These are phyloP conservation scores for Diaporthe sp. DNA, from an alignment of 2,329 filamentous ascomycete species.

Conservation along the genomic window DNA sequence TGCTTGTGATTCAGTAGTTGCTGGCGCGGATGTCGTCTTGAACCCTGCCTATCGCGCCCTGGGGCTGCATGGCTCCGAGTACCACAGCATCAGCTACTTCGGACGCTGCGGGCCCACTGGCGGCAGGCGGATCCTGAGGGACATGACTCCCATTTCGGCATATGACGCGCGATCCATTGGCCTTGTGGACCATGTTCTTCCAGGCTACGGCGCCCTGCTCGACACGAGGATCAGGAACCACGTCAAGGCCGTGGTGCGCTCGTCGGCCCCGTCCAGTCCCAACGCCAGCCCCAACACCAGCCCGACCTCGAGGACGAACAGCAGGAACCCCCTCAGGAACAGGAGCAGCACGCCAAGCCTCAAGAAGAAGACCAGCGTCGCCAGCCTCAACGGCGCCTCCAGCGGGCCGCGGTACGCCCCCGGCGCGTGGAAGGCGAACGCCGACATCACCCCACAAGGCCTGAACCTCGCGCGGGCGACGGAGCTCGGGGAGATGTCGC, in stretches of 20 bases:
- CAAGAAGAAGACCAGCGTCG: slow-evolving; percentile 14
- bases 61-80: slow-evolving; percentile 56
- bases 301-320: background rate
- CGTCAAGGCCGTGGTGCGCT: slow-evolving; percentile 50
- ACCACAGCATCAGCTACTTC: slow-evolving; percentile 56
- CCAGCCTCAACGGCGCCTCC: slow-evolving; percentile 4
- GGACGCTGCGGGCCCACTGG: slow-evolving; percentile 53
- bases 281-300: slow-evolving; percentile 1
- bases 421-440: slow-evolving; percentile 52
- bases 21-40: slow-evolving; percentile 54
- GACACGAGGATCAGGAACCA: slow-evolving; percentile 54
- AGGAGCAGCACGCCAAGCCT: slow-evolving; percentile 23
- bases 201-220: slow-evolving; percentile 50
- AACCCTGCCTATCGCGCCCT: slow-evolving; percentile 58
- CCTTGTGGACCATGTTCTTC: slow-evolving; percentile 56
- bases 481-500: slow-evolving; percentile 58
- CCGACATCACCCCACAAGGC: slow-evolving; percentile 50
- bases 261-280: background rate
- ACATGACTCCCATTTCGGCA: slow-evolving; percentile 56
- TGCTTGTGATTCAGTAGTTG: slow-evolving; percentile 54
- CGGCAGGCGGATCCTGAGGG: slow-evolving; percentile 50
- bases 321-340: background rate
- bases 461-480: slow-evolving; percentile 52
- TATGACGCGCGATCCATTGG: slow-evolving; percentile 54
- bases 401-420: slow-evolving; percentile 33